Evolutionary conservation across 305 asterid species (phyloP).

Genomic region (Fraxinus sp.): DNA sequence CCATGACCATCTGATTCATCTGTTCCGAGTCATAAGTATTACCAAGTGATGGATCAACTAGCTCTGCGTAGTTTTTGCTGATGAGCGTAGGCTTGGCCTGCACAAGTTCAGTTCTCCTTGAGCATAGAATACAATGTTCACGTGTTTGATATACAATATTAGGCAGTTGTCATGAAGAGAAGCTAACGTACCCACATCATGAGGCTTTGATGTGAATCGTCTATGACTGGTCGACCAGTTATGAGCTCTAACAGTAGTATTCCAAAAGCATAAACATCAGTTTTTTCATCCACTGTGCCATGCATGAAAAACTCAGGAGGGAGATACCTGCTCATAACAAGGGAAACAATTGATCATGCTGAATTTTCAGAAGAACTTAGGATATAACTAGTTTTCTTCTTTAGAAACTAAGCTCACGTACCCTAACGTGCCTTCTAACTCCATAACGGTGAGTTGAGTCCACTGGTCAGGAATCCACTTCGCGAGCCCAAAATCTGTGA

Average conservation of each 20-base stretch:
- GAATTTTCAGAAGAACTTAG: neutral
- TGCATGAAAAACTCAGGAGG: constrained; percentile 56
- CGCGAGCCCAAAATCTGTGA: constrained; percentile 91
- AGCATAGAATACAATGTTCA: neutral
- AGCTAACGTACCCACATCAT: constrained; percentile 51
- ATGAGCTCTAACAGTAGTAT: constrained; percentile 45
- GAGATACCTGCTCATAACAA: constrained; percentile 37
- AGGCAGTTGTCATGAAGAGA: neutral
- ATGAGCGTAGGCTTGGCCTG: constrained; percentile 50
- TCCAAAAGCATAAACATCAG: constrained; percentile 56
- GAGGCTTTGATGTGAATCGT: constrained; percentile 36
- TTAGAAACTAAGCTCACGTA: constrained; percentile 19
- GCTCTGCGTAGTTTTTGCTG: constrained; percentile 27
- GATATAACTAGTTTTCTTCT: neutral
- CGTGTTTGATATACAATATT: neutral
- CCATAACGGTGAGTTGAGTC: constrained; percentile 80
- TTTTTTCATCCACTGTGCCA: constrained; percentile 47
- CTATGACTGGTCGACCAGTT: constrained; percentile 54
- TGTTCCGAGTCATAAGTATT: constrained; percentile 40
- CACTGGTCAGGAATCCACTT: constrained; percentile 98
- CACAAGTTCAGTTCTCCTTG: neutral
- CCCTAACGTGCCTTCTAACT: constrained; percentile 98
- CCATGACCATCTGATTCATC: constrained; percentile 35
- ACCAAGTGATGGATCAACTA: constrained; percentile 42
- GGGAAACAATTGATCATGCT: neutral